Evolutionary conservation across 1,284 basidiomycete species (phyloP), one percentile per base, ranked within the genome.

Genomic region (Ceratobasidium sp.): DNA sequence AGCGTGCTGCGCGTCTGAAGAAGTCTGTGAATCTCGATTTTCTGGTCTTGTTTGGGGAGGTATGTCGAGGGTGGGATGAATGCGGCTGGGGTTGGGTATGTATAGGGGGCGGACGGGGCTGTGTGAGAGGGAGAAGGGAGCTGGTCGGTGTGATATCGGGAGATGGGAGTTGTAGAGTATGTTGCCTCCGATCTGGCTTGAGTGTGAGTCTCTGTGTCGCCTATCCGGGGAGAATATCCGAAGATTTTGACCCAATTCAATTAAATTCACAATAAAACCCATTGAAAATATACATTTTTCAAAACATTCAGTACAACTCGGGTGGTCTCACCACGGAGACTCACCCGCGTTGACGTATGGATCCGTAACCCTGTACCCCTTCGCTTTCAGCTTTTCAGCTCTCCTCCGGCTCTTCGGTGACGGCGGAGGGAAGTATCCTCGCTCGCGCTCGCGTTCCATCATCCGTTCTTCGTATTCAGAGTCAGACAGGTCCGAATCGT

Each of bases 271-370:
- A 59, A 69, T 38, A 59, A 57, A 44, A 40, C 20, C 23, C 38
- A 38, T 70, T 70, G 68, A 70, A 54, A 59, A 70, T 40, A 70
- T 38, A 46, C 52, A 20, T 44, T 44, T 42, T 50, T 46, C n/a
- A 15, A 66, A 6, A 66, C 17, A 5, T 59, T 13, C 17, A 59
- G 7, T 12, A 44, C 28, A 23, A 48, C 20, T 59, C 26, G 57
- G 70, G 70, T 52, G 70, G 59, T 42, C 61, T 75, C 71, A 75
- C 71, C 71, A 65, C 61, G 71, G 61, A 75, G 71, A 75, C 71
- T 75, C 61, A 75, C 71, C 61, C 71, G 48, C 71, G 48, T 75
- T 65, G 28, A 23, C 26, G 38, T 54, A 28, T 48, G 71, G 71
- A 75, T 65, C 71, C 59, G 38, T 33, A 12, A 75, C 71, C 71